Evolutionary conservation across 495 filamentous ascomycete species (phyloP), one percentile per base, ranked within the genome.

Genomic region (Hyaloscypha variabilis): DNA sequence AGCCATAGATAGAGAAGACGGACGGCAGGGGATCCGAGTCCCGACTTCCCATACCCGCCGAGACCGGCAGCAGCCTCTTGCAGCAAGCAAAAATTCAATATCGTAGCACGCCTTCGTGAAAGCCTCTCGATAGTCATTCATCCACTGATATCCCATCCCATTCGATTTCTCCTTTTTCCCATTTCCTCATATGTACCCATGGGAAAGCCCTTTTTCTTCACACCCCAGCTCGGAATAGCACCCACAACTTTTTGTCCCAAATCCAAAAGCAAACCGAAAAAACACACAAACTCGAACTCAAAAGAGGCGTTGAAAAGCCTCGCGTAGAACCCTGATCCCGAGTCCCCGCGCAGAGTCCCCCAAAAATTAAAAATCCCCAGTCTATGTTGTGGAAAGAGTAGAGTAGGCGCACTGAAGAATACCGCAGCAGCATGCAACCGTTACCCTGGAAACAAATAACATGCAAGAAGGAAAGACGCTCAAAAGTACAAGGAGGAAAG

Each of bases 381-480:
- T 67, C 64, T 67, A 69, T 67, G 49, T 54, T n/a, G 25, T 42
- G 61, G 63, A 30, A n/a, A 50, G 58, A 60, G 63, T 19, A 64
- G 49, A 62, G 66, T 46, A 39, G 51, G 52, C 46, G 46, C 51
- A 49, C 46, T 49, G 60, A 66, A 59, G 25, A 51, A 30, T 28
- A 58, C 39, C 39, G 39, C 17, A 46, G 39, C 39, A 46, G 10
- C 10, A 46, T 46, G 39, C 39, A 50, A 60, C 29, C 6, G 51
- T 28, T n/a, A n/a, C 21, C 51, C 51, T 11, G 2, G n/a, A 31
- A 57, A 53, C 59, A 67, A 67, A 69, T 8, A 56, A 69, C 69
- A 72, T 72, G 69, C 69, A 72, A 67, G 66, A 72, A 68, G 50
- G 50, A 56, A 67, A 60, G 39, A 61, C 66, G 66, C 69, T 67